phyloP scores from a whole-genome alignment of 352 stramenopile genomes.

The Phytophthora nicotianae region DNA sequence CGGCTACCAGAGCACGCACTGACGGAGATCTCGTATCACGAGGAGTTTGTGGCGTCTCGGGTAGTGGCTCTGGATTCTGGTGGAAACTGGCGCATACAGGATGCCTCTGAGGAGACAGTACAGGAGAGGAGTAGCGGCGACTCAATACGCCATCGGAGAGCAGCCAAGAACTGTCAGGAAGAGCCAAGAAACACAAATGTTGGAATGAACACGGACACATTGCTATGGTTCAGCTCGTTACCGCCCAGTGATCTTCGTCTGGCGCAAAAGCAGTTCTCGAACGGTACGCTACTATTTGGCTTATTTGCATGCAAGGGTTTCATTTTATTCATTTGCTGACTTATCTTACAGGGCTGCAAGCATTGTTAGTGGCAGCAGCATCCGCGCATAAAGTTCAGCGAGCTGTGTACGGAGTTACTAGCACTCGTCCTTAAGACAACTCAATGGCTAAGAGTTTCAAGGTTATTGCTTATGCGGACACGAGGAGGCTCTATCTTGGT shows the following conservation, averaged over 20 bases:
- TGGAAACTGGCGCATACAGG: conserved; percentile 28
- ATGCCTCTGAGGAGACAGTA: conserved; percentile 5
- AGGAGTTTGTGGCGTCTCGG: conserved; percentile 50
- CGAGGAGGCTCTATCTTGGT: background rate
- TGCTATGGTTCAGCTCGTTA: conserved; percentile 82
- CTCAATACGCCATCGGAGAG: conserved; percentile 23
- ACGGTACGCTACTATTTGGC: conserved; percentile 37
- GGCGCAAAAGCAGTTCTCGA: conserved; percentile 64
- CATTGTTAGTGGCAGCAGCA: conserved; percentile 38
- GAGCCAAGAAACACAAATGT: conserved; percentile 2
- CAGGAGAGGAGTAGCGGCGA: conserved; percentile 1
- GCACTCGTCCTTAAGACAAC: background rate
- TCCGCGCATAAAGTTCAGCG: conserved; percentile 38
- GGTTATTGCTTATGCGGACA: background rate
- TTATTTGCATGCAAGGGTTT: background rate
- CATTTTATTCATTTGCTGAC: background rate
- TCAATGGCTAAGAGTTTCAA: background rate
- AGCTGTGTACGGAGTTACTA: conserved; percentile 21
- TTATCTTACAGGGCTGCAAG: conserved; percentile 38
- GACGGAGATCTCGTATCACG: conserved; percentile 67
- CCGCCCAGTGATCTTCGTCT: conserved; percentile 65
- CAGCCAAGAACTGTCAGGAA: conserved; percentile 11
- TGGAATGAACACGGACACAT: conserved; percentile 21
- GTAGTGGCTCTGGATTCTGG: conserved; percentile 28
- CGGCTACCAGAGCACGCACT: conserved; percentile 54